Base-by-base conservation (phyloP, 495 filamentous ascomycete species). In the Penicillium arizonense region DNA sequence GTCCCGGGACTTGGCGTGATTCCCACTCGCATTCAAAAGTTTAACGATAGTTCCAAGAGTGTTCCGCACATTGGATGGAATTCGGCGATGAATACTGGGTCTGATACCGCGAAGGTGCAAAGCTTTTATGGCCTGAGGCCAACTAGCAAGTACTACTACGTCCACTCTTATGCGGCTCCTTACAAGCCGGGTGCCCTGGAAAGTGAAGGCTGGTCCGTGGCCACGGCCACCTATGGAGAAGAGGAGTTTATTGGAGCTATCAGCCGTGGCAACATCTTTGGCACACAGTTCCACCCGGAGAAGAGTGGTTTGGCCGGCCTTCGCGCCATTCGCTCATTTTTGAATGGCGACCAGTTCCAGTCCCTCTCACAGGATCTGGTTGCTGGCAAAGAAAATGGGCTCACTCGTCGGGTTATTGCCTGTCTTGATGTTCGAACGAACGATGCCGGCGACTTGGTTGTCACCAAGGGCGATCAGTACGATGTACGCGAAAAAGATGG, bases 21-120 rank as follows among this genome's bases (percentile, higher is more conserved):
- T 46, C 84, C 86, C 14, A 82, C 82, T 34, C 73, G 66, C 16
- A 81, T 98, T 56, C 75, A 80, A 60, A 86, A 86, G 46, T 97
- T 98, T 71, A 73, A 89, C 58, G 84, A 89, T 61, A 55, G 56
- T 20, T 76, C 83, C 18, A 98, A 98, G 65, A 84, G 93, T 33
- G 94, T 98, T 26, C 94, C 94, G 24, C 95, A 97, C 65, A 98
- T 98, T 62, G 94, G 94, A 12, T 98, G 94, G 94, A 98, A 98
- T 64, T 91, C 85, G 28, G 94, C 94, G 36, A 81, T 78, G 52
- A 77, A 81, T 8, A 73, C 68, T 32, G 75, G 73, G 35, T 70
- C 68, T 0, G 70, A 68, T 26, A 72, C 69, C 32, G 73, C 75
- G 32, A 75, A 77, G 34, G 59, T 64, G 20, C 61, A 76, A 53